Evolutionary conservation across 306 rosid species (phyloP).

Genomic region (Pueraria montana): DNA sequence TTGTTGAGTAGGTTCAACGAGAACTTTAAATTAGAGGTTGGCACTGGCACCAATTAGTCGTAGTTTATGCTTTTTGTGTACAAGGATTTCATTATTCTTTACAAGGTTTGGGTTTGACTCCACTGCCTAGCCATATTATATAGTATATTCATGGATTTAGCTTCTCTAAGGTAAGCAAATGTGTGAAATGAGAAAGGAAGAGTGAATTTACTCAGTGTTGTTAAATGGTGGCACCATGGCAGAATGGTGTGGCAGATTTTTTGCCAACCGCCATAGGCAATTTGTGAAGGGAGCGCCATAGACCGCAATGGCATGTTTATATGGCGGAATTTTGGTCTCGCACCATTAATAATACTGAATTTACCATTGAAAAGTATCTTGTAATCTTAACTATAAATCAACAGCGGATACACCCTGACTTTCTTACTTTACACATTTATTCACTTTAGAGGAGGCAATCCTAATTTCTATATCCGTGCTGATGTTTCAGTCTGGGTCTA

Average conservation of each 20-base stretch:
- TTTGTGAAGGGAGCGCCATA: too few relatives aligned
- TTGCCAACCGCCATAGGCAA: too few relatives aligned
- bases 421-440: neutral
- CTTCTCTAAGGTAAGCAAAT: neutral
- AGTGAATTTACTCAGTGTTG: neutral
- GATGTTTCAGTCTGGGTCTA: slow-evolving; percentile 21
- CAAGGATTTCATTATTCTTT: neutral
- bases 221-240: too few relatives aligned
- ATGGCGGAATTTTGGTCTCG: too few relatives aligned
- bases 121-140: neutral
- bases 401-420: neutral
- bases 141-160: neutral
- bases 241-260: too few relatives aligned
- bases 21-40: neutral
- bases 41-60: neutral
- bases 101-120: neutral
- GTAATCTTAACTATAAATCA: neutral
- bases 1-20: slow-evolving; percentile 4
- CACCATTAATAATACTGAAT: too few relatives aligned
- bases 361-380: neutral
- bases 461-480: neutral
- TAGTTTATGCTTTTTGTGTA: slow-evolving; percentile 1
- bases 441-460: neutral
- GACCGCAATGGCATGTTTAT: too few relatives aligned
- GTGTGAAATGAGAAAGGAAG: neutral